Percentiles rank a stretch among this genome's conserved stretches.
Evolutionary conservation across 768 basidiomycete genomes (phyloP).

Genomic region (Russula olivacea): DNA sequence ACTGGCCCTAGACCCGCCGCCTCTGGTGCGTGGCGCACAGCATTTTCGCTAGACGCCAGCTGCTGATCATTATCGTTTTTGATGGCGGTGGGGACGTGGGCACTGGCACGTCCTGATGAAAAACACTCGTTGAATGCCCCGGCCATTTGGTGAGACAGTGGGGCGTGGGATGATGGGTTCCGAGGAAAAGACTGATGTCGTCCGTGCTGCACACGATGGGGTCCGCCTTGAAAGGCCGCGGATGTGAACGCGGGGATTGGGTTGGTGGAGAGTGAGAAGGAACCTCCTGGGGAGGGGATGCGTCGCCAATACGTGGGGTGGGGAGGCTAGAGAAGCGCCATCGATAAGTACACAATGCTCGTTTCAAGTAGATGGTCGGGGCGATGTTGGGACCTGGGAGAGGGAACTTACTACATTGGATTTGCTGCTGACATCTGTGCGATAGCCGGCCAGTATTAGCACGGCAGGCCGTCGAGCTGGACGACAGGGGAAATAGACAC

Average conservation of each 20-base stretch:
- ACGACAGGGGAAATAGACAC: not conserved
- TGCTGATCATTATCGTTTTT: constrained; percentile 17
- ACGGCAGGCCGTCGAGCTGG: not conserved
- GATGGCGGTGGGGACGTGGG: not conserved
- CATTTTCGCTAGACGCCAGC: constrained; percentile 16
- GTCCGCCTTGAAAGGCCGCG: constrained; percentile 8
- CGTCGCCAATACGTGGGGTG: constrained; percentile 18
- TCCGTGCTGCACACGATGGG: constrained; percentile 11
- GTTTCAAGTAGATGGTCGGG: not conserved
- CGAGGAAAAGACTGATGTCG: constrained; percentile 8
- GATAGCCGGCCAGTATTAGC: not conserved
- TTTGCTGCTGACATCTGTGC: constrained; percentile 14
- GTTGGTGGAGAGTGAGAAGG: constrained; percentile 13
- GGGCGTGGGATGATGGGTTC: not conserved
- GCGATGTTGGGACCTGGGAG: not conserved
- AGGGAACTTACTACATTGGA: constrained; percentile 12
- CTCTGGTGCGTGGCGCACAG: constrained; percentile 13
- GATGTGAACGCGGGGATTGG: constrained; percentile 13
- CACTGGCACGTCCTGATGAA: not conserved
- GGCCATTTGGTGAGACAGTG: not conserved
- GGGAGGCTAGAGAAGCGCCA: constrained; percentile 8
- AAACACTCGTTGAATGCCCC: constrained; percentile 4
- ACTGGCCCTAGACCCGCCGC: constrained; percentile 21
- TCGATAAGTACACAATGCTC: constrained; percentile 11
- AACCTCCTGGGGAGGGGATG: constrained; percentile 18